A percentile compares a stretch with the other conserved stretches of the same genome.
phyloP scores from a whole-genome alignment of 2,329 filamentous ascomycete genomes.

The Pseudogymnoascus verrucosus region DNA sequence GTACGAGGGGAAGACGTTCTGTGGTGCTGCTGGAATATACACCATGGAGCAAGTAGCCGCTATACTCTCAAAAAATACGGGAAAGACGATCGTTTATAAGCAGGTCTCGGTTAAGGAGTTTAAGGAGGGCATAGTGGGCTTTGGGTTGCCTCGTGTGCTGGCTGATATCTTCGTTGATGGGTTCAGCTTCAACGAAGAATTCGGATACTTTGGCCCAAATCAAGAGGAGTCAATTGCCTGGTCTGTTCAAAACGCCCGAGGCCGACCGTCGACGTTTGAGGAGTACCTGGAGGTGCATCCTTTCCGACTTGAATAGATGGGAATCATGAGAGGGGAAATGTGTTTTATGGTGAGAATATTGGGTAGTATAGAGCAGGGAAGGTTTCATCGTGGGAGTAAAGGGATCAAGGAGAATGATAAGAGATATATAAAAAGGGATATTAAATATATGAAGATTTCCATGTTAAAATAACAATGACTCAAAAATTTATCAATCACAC shows the following conservation, averaged over 20 bases:
- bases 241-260: conserved; percentile 24
- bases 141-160: conserved; percentile 12
- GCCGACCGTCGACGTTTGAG: conserved; percentile 27
- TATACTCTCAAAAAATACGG: conserved; percentile 11
- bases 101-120: not conserved
- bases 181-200: conserved; percentile 24
- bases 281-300: conserved; percentile 29
- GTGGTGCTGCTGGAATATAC: conserved; percentile 34
- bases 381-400: not conserved
- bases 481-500: not conserved
- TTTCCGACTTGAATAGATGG: conserved; percentile 13
- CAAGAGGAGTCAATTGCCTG: conserved; percentile 26
- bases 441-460: not conserved
- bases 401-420: not conserved
- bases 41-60: conserved; percentile 11
- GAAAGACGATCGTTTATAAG: conserved; percentile 14
- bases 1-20: conserved; percentile 36
- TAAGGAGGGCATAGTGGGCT: not conserved
- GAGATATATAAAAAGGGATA: not conserved
- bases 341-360: not conserved
- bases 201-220: conserved; percentile 31
- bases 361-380: not conserved
- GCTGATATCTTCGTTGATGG: conserved; percentile 19
- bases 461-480: not conserved
- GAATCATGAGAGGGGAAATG: no score